Evolutionary conservation across 164 flowering plant genomes (phyloP), one percentile per base, ranked within the genome.

Genomic region (Kingdonia uniflora): DNA sequence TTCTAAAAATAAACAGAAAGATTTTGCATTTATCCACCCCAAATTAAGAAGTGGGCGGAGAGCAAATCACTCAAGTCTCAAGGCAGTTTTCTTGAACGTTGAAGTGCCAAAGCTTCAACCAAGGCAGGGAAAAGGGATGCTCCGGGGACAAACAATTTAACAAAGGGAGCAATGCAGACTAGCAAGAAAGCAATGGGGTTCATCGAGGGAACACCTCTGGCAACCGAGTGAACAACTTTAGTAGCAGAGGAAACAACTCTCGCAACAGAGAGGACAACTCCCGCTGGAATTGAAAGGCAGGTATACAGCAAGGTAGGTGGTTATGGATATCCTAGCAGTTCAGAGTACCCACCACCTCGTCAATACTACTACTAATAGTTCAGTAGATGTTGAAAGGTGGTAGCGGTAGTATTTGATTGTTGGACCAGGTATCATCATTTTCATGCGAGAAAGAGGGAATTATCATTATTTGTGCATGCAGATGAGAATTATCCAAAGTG

Each of bases 1-100:
- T 26, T 3, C 35, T 8, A 55, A 40, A 16, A 21, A 53, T 2
- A 71, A 59, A 56, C 39, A 73, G 49, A 68, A 64, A 62, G 71
- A 74, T 52, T 71, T 71, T 71, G 75, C 75, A 25, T 74, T 71
- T 53, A 25, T 74, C 48, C 35, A 29, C 23, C 26, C 29, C 21
- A 65, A 60, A 41, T 51, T 24, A 15, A 55, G 54, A 56, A 63
- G 49, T 52, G 58, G 29, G 16, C 48, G 47, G 50, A 68, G 23
- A 57, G 56, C 46, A 58, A 61, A 22, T 24, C 66, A 57, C 45
- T 21, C 55, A 56, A 57, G 37, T 53, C 57, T 37, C 61, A 53
- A 52, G 46, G 25, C 49, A 59, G 50, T 49, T 43, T 48, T 47
- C 29, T 50, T 58, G 60, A 53, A 40, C 65, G 60, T 49, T 55